Percentiles rank a stretch among this genome's conserved stretches.
phyloP scores from a whole-genome alignment of 2,329 filamentous ascomycete genomes.

The Thielaviopsis populi region DNA sequence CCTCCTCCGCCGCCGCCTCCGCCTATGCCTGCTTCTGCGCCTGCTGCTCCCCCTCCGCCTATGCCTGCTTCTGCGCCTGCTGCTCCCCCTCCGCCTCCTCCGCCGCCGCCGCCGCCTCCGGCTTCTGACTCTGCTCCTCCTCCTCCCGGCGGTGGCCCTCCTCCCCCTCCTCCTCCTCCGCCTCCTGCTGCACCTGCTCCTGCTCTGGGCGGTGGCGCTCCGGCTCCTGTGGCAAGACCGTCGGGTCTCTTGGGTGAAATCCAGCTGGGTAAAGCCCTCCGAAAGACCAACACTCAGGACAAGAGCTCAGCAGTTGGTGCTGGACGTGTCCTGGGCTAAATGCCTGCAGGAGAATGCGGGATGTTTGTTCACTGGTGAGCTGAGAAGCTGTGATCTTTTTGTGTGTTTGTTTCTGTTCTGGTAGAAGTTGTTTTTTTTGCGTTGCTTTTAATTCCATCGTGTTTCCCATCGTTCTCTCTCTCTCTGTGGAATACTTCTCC shows the following conservation, averaged over 20 bases:
- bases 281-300: conserved; percentile 83
- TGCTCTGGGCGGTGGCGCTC: conserved; percentile 23
- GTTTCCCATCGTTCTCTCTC: background rate
- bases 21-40: conserved; percentile 21
- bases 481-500: background rate
- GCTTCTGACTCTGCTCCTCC: conserved; percentile 23
- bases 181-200: conserved; percentile 18
- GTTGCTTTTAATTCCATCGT: conserved; percentile 14
- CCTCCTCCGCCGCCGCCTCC: conserved; percentile 22
- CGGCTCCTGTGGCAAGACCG: conserved; percentile 33
- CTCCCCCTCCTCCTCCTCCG: conserved; percentile 23
- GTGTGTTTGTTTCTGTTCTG: background rate
- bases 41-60: conserved; percentile 21
- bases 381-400: background rate
- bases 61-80: conserved; percentile 28
- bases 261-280: conserved; percentile 60
- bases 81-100: conserved; percentile 22
- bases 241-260: conserved; percentile 67
- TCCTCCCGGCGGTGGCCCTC: conserved; percentile 19
- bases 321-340: conserved; percentile 52
- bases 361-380: background rate
- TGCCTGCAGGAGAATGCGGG: background rate
- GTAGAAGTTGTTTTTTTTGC: conserved; percentile 17
- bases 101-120: conserved; percentile 25
- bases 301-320: conserved; percentile 57